These are phyloP conservation scores for Candida sanyaensis DNA, from an alignment of 1,139 yeast genomes.

Conservation along the genomic window DNA sequence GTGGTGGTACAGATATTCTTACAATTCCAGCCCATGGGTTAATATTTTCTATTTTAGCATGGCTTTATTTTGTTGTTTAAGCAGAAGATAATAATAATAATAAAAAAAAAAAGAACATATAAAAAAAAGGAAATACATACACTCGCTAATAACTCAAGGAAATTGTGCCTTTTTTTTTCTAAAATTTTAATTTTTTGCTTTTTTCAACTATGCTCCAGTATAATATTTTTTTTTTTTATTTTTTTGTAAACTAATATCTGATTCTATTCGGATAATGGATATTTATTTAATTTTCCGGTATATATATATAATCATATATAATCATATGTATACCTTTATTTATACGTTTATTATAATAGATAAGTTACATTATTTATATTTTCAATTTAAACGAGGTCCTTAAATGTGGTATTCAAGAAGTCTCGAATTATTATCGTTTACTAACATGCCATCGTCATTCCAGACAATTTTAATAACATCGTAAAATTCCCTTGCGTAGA, in stretches of 20 bases:
- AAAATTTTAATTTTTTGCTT: too few relatives aligned
- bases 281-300: not conserved
- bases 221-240: not conserved
- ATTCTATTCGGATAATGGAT: not conserved
- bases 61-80: not conserved
- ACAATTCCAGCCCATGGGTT: not conserved
- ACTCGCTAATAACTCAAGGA: not conserved
- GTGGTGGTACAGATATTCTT: not conserved
- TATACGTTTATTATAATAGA: not conserved
- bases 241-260: not conserved
- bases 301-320: not conserved
- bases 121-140: not conserved
- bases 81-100: too few relatives aligned
- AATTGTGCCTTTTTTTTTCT: too few relatives aligned
- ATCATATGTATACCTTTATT: not conserved
- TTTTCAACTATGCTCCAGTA: not conserved
- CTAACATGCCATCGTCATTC: slow-evolving; percentile 49
- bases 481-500: slow-evolving; percentile 75
- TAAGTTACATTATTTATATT: not conserved
- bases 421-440: slow-evolving; percentile 29
- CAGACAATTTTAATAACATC: slow-evolving; percentile 74
- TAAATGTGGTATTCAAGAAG: slow-evolving; percentile 42
- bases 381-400: not conserved
- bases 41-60: not conserved
- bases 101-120: not conserved